Percentiles rank a stretch among this genome's conserved stretches.
Evolutionary conservation across 1,139 yeast species (phyloP).

Genomic region (Kodamaea arcana): DNA sequence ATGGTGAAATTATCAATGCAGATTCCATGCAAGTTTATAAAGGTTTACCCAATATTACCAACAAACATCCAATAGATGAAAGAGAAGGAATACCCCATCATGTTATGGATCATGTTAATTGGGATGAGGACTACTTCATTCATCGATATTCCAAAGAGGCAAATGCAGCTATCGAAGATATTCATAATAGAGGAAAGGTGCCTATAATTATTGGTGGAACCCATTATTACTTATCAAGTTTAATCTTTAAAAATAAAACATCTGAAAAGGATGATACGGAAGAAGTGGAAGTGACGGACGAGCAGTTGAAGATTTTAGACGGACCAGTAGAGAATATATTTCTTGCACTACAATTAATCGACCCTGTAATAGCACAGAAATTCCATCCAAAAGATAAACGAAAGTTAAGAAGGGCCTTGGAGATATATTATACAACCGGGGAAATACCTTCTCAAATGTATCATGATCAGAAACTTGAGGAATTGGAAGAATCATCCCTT

Average conservation of each 20-base stretch:
- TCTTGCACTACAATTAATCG: conserved; percentile 45
- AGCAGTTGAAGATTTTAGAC: conserved; percentile 49
- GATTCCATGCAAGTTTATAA: conserved; percentile 95
- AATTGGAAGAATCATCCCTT: conserved; percentile 43
- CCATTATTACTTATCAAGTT: conserved; percentile 80
- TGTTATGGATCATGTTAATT: conserved; percentile 75
- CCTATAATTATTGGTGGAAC: conserved; percentile 97
- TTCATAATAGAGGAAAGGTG: conserved; percentile 64
- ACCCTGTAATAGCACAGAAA: conserved; percentile 71
- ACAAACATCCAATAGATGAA: conserved; percentile 83
- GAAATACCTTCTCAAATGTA: conserved; percentile 69
- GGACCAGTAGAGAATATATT: conserved; percentile 54
- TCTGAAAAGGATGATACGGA: conserved; percentile 20
- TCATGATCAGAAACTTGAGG: conserved; percentile 50
- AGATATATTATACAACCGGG: conserved; percentile 68
- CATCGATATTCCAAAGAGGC: conserved; percentile 81
- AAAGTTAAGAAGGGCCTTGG: conserved; percentile 74
- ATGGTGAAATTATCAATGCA: conserved; percentile 91
- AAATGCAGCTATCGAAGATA: conserved; percentile 48
- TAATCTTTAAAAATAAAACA: conserved; percentile 68
- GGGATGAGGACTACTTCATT: conserved; percentile 82
- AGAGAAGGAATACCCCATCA: conserved; percentile 76
- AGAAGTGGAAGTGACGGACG: conserved; percentile 17
- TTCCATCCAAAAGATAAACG: conserved; percentile 91
- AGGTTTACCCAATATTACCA: conserved; percentile 73